A percentile compares a stretch with the other conserved stretches of the same genome.
Evolutionary conservation across 2,329 filamentous ascomycete genomes (phyloP).

Genomic region (Penicillium sp.): DNA sequence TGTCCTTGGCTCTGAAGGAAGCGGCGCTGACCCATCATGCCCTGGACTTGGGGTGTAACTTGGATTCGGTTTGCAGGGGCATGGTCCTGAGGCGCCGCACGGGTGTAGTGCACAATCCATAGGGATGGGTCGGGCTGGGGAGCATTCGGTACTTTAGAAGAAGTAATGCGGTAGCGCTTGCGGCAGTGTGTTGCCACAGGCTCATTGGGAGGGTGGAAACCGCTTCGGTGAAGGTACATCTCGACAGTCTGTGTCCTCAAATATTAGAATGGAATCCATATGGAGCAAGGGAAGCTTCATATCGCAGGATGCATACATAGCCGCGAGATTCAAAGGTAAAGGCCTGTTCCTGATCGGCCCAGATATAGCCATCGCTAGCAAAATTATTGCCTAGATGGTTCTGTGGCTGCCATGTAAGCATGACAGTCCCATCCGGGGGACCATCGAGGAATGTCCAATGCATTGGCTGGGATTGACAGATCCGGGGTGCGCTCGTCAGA

Average conservation of each 20-base stretch:
- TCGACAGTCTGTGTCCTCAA: slow-evolving; percentile 69
- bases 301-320: slow-evolving; percentile 51
- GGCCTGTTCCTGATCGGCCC: slow-evolving; percentile 75
- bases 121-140: slow-evolving; percentile 74
- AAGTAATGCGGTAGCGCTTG: slow-evolving; percentile 78
- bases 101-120: slow-evolving; percentile 89
- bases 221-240: slow-evolving; percentile 76
- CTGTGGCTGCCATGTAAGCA: slow-evolving; percentile 85
- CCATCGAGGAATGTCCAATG: slow-evolving; percentile 89
- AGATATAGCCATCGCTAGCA: slow-evolving; percentile 88
- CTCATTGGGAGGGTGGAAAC: slow-evolving; percentile 72
- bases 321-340: slow-evolving; percentile 71
- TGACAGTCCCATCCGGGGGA: slow-evolving; percentile 75
- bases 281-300: background rate
- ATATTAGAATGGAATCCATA: slow-evolving; percentile 2
- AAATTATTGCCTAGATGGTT: slow-evolving; percentile 69
- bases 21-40: slow-evolving; percentile 48
- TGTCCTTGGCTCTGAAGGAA: slow-evolving; percentile 71
- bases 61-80: slow-evolving; percentile 63
- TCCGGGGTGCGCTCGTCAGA: slow-evolving; percentile 77
- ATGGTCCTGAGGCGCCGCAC: slow-evolving; percentile 69
- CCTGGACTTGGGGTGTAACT: slow-evolving; percentile 41
- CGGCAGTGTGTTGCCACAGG: slow-evolving; percentile 72
- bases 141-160: slow-evolving; percentile 66
- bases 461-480: slow-evolving; percentile 80